These are phyloP conservation scores for Saccharata proteae DNA, from an alignment of 2,329 filamentous ascomycete genomes.

Conservation along the genomic window DNA sequence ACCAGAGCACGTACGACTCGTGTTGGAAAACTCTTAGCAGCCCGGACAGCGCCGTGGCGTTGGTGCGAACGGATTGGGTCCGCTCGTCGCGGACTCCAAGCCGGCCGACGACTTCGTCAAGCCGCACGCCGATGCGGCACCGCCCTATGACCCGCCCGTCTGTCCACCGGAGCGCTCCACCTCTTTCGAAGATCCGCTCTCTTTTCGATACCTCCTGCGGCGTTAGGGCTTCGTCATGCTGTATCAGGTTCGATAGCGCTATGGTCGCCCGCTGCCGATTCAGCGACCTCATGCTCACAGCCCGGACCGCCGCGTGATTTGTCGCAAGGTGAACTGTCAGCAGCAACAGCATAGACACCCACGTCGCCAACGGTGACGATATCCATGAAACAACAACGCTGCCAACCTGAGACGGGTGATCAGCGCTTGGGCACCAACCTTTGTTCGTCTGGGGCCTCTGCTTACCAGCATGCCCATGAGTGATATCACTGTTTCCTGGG, in stretches of 20 bases:
- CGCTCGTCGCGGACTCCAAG: conserved; percentile 9
- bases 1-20: conserved; percentile 52
- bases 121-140: conserved; percentile 41
- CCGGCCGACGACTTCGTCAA: conserved; percentile 23
- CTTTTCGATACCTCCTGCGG: conserved; percentile 51
- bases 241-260: conserved; percentile 49
- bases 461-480: conserved; percentile 69
- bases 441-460: conserved; percentile 4
- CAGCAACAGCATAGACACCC: conserved; percentile 58
- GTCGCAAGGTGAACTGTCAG: conserved; percentile 67
- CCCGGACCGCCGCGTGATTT: conserved; percentile 75
- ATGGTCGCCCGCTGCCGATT: conserved; percentile 81
- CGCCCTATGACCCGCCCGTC: conserved; percentile 37
- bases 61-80: conserved; percentile 6
- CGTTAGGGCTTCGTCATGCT: conserved; percentile 37
- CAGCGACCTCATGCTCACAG: conserved; percentile 71
- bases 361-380: conserved; percentile 58
- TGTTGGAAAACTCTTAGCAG: conserved; percentile 40
- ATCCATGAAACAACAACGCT: conserved; percentile 70
- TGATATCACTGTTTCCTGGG: conserved; percentile 88
- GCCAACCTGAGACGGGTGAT: conserved; percentile 40
- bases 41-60: conserved; percentile 25
- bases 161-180: conserved; percentile 51
- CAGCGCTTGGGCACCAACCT: conserved; percentile 2
- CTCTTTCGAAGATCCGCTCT: conserved; percentile 49